Base-by-base conservation (phyloP, 352 stramenopile genomes). In the Globisporangium radiosum region DNA sequence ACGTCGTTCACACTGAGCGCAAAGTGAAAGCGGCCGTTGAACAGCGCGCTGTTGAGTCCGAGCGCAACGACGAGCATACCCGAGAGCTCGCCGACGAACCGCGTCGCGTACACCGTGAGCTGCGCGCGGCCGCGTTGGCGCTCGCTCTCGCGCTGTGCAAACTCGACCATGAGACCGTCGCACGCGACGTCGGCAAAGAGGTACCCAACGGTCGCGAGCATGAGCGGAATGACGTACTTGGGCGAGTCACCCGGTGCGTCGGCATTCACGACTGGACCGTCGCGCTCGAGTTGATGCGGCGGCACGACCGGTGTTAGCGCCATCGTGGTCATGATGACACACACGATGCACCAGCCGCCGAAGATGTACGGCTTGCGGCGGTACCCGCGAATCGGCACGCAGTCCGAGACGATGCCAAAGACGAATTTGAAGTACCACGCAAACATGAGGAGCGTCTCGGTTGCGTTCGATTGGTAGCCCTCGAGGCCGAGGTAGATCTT, bases 101-200 rank as follows among this genome's bases (percentile, higher is more conserved):
- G 73, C n/a, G 75, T 73, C 3, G 65, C 65, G 56, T 94, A 88
- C 4, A 91, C 74, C 44, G 81, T 72, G 14, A 74, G 70, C 62
- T 90, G 73, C 52, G 73, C 43, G 33, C 77, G 45, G 47, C 71
- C 68, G 52, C 68, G 72, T 39, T 69, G 55, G 5, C 47, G 15
- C 49, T 86, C 70, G 7, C 63, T 73, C 51, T 90, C 78, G 5
- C 71, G 70, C 49, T 91, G 78, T 3, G 84, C 78, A 44, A 79
- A 83, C 71, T 92, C 80, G 56, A 92, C 82, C 76, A 94, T 85
- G 45, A 92, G 54, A 0, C 77, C 81, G 51, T 94, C 84, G 58
- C 78, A 87, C 7, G 74, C 73, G n/a, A 89, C 80, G 45, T 94
- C 81, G 1, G 82, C 76, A 25, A 92, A 56, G 7, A 90, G 54